Base-by-base conservation (phyloP, 306 rosid genomes). In the Cercis canadensis region DNA sequence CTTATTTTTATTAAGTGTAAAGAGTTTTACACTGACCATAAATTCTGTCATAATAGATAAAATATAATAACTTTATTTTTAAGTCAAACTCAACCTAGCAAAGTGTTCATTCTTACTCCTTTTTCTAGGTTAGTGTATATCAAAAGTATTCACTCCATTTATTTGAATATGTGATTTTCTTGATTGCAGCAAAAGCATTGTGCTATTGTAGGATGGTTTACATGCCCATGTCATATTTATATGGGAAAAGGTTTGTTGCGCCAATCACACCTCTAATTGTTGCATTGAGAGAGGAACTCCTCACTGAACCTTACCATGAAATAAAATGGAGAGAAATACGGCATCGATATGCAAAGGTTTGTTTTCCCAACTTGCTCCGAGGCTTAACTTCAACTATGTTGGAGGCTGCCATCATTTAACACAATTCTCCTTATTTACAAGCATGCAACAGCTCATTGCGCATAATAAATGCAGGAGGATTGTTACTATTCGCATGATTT, bases 181-280 rank as follows among this genome's bases (percentile, higher is more conserved):
- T 4, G 45, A 10, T 8, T 79, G 74, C 77, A 84, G 92, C 82
- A 10, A 87, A 84, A 80, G 75, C 83, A 86, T 80, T 72, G 67
- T 87, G 87, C 76, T 82, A 82, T 43, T 75, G 80, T 32, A 83
- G 89, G 34, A 45, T 82, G 85, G 81, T 83, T 6, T 82, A 65
- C 81, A 75, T 85, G 78, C 89, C 89, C 2, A 82, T 79, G 89
- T 83, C 89, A 0, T 87, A 87, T 64, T 72, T 87, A 6, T 84
- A 82, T n/a, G 90, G 88, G 11, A 80, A 63, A 63, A 78, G 75
- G 61, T 87, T 84, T 64, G 89, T 82, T 29, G 88, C 82, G 31
- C 71, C 80, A 33, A 87, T 84, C 56, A 84, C 92, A 54, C 81
- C 85, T 13, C 83, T 85, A 12, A 70, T 82, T 16, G 60, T 40